Base-by-base conservation (phyloP, 441 rosid species). In the Biscutella laevigata region DNA sequence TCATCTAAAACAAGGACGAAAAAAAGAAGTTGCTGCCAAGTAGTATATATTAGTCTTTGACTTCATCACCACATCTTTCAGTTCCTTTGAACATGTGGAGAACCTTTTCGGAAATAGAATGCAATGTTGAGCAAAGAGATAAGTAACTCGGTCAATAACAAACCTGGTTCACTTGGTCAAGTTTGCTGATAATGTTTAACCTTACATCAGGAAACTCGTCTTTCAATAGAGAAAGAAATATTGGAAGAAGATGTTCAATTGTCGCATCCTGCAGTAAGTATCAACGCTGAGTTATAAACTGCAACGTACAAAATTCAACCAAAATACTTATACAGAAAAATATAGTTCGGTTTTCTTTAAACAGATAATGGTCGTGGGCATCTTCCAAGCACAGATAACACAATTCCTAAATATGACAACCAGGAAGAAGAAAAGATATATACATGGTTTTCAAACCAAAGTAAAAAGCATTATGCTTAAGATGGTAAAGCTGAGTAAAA, bases 131-230 rank as follows among this genome's bases (percentile, higher is more conserved):
- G 38, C 36, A 39, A 40, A 42, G 26, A 26, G 15, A 43, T 19
- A 16, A 17, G 53, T 40, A 62, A 45, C 24, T 25, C 42, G 16
- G 22, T 49, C 48, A 47, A 22, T 40, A 37, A 30, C 77, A 56
- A 55, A 91, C 98, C 98, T 88, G 96, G 48, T 91, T 85, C 51
- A 91, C 98, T 85, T 91, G 91, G 73, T 91, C 98, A 37, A 85
- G 96, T 79, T 91, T 91, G 91, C 98, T 88, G 63, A 91, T 91
- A 13, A 91, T 83, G 68, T 83, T 90, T 35, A 90, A 77, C 20
- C 98, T 84, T 55, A 91, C 98, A 69, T 88, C 98, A 34, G 98
- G 94, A 73, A 85, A 88, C 53, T 88, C 96, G 68, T 91, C 98
- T 71, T 85, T 91, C 74, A 91, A 67, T 43, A 91, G 95, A 16